These are phyloP conservation scores for Ophiocordyceps sinensis DNA, from an alignment of 2,329 filamentous ascomycete species.

Conservation along the genomic window DNA sequence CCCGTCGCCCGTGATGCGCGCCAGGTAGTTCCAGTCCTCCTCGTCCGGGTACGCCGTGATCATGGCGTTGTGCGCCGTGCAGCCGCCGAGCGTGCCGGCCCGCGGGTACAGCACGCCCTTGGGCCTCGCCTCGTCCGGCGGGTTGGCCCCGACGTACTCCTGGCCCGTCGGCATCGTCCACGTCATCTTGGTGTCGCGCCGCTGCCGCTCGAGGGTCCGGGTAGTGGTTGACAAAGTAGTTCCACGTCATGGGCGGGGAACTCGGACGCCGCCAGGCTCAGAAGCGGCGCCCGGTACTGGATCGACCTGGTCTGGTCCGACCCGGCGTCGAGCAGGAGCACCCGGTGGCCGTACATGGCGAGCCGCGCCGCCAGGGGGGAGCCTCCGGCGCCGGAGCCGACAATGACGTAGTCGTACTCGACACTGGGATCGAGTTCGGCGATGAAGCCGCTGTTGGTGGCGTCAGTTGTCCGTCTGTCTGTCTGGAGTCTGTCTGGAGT, in stretches of 20 bases:
- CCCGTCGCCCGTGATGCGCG: conserved; percentile 40
- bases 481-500: no score
- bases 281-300: conserved; percentile 27
- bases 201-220: conserved; percentile 34
- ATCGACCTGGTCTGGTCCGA: conserved; percentile 36
- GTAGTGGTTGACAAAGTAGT: conserved; percentile 51
- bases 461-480: no score
- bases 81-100: conserved; percentile 31
- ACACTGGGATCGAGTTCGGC: background rate
- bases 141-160: conserved; percentile 27
- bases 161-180: conserved; percentile 37
- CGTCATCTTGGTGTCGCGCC: conserved; percentile 42
- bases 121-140: conserved; percentile 22
- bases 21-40: conserved; percentile 44
- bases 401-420: conserved; percentile 42
- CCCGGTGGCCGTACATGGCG: conserved; percentile 42
- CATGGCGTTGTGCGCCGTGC: conserved; percentile 45
- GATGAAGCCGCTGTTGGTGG: background rate
- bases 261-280: conserved; percentile 28
- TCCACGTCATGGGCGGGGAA: conserved; percentile 42
- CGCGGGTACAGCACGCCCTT: conserved; percentile 32
- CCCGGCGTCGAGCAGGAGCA: conserved; percentile 46
- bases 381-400: conserved; percentile 47
- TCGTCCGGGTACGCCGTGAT: conserved; percentile 43
- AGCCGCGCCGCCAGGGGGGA: conserved; percentile 43